A percentile compares a stretch with the other conserved stretches of the same genome.
These are phyloP conservation scores for Eragrostis nindensis DNA, from an alignment of 176 grass and related monocot species.

Conservation along the genomic window DNA sequence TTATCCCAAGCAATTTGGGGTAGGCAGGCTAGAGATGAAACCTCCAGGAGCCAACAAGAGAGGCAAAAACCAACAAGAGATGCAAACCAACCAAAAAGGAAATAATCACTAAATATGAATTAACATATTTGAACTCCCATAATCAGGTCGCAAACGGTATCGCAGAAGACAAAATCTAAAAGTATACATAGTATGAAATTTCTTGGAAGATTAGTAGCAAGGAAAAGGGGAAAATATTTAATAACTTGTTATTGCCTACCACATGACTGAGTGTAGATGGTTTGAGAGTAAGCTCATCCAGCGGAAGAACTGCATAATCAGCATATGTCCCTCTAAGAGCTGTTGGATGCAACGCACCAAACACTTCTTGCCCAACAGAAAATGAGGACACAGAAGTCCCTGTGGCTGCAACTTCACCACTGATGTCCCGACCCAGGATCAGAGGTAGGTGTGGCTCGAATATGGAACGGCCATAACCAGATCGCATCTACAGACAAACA, in stretches of 20 bases:
- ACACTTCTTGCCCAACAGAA: constrained; percentile 79
- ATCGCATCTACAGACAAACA: constrained; percentile 65
- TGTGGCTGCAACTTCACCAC: constrained; percentile 91
- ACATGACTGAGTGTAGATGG: constrained; percentile 76
- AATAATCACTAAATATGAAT: constrained; percentile 18
- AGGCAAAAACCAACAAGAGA: too few species aligned
- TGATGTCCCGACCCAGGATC: constrained; percentile 92
- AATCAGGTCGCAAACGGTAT: not conserved
- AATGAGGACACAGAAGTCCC: constrained; percentile 70
- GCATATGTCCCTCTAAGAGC: constrained; percentile 90
- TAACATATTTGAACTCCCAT: not conserved
- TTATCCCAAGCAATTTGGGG: too few species aligned
- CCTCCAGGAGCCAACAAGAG: too few species aligned
- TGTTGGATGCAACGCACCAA: constrained; percentile 88
- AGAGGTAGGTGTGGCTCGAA: constrained; percentile 73
- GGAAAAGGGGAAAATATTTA: not conserved
- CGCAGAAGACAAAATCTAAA: too few species aligned
- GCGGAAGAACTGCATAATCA: constrained; percentile 84
- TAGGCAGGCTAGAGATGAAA: too few species aligned
- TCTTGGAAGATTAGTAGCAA: not conserved
- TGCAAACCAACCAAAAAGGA: too few species aligned
- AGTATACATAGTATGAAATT: not conserved
- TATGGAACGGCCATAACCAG: constrained; percentile 91
- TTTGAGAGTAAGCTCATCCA: constrained; percentile 92
- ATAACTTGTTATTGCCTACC: constrained; percentile 44